phyloP scores from a whole-genome alignment of 441 rosid genomes.

The Iberis amara region DNA sequence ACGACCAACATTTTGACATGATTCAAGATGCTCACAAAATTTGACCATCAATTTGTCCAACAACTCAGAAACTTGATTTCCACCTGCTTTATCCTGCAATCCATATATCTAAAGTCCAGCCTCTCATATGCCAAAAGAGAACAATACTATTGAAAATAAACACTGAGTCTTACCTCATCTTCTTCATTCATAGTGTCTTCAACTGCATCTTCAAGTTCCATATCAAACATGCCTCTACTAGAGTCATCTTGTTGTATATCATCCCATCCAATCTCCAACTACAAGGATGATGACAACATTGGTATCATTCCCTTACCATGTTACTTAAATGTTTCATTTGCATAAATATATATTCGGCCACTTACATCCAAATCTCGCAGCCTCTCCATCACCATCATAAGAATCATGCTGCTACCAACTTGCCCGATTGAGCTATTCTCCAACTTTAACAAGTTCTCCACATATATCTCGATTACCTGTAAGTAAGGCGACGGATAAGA shows the following conservation, averaged over 20 bases:
- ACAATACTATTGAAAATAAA: background rate
- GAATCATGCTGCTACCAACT: conserved; percentile 56
- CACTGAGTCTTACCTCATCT: conserved; percentile 41
- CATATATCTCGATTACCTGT: conserved; percentile 38
- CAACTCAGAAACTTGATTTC: conserved; percentile 45
- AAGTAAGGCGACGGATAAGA: conserved; percentile 21
- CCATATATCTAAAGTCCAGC: conserved; percentile 7
- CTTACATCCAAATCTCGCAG: conserved; percentile 77
- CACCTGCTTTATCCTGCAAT: conserved; percentile 38
- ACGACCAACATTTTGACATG: conserved; percentile 46
- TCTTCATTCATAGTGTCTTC: conserved; percentile 37
- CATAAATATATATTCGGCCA: conserved; percentile 4
- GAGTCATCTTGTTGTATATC: conserved; percentile 55
- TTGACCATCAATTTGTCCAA: conserved; percentile 64
- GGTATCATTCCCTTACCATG: background rate
- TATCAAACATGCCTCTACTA: conserved; percentile 60
- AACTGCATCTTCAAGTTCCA: conserved; percentile 59
- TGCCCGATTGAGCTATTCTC: conserved; percentile 59
- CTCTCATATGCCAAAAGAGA: conserved; percentile 13
- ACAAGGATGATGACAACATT: conserved; percentile 13
- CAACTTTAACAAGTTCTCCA: conserved; percentile 72
- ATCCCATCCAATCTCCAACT: conserved; percentile 77
- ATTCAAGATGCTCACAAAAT: conserved; percentile 71
- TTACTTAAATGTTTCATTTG: background rate
- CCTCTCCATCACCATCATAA: conserved; percentile 56